A percentile compares a stretch with the other conserved stretches of the same genome.
Conservation (phyloP, 1,139 yeast species). For the Protomyces inundatus region DNA sequence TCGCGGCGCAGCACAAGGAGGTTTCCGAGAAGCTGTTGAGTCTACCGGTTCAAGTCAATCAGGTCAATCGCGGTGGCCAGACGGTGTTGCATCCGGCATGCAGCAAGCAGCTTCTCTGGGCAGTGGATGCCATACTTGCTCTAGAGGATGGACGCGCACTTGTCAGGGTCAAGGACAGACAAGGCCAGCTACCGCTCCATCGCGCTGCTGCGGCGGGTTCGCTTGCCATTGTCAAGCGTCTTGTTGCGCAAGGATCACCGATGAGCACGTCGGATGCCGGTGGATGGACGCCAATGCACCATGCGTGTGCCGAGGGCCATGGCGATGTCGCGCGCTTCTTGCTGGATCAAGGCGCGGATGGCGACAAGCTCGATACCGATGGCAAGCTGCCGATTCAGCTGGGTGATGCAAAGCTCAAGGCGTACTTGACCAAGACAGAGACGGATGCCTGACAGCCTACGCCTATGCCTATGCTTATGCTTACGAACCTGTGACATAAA, state of each 20-base stretch:
- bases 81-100: slow-evolving; percentile 69
- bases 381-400: slow-evolving; percentile 23
- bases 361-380: slow-evolving; percentile 27
- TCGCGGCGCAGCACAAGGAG: slow-evolving; percentile 61
- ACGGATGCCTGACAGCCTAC: too few relatives aligned
- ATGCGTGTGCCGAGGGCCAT: slow-evolving; percentile 87
- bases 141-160: not conserved
- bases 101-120: slow-evolving; percentile 17
- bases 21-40: slow-evolving; percentile 48
- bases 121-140: slow-evolving; percentile 16
- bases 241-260: slow-evolving; percentile 55
- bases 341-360: slow-evolving; percentile 64
- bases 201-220: slow-evolving; percentile 82
- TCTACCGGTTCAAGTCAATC: slow-evolving; percentile 47
- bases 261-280: slow-evolving; percentile 61
- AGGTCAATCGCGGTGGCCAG: slow-evolving; percentile 61
- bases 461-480: too few relatives aligned
- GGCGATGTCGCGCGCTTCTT: slow-evolving; percentile 67
- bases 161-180: slow-evolving; percentile 53
- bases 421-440: not conserved
- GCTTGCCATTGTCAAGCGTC: slow-evolving; percentile 48
- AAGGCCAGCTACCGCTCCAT: slow-evolving; percentile 63
- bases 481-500: too few relatives aligned
- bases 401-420: not conserved
- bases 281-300: slow-evolving; percentile 87